phyloP scores from a whole-genome alignment of 2,329 filamentous ascomycete species.

The Trichophyton benhamiae region DNA sequence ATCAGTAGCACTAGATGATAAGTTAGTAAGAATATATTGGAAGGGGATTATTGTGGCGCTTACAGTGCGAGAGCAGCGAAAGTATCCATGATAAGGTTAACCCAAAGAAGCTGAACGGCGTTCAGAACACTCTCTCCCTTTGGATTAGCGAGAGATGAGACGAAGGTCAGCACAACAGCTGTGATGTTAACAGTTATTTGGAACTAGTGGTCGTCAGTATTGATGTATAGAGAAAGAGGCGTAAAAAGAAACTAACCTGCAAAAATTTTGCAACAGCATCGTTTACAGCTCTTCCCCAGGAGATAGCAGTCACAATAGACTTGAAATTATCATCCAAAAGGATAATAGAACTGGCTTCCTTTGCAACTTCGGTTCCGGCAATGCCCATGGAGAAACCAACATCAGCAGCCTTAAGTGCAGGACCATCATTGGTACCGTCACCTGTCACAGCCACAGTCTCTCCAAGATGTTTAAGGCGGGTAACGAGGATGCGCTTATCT shows the following conservation, averaged over 20 bases:
- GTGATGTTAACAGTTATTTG: conserved; percentile 78
- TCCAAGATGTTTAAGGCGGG: conserved; percentile 48
- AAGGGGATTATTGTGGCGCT: conserved; percentile 6
- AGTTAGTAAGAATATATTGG: neutral
- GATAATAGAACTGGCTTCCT: conserved; percentile 57
- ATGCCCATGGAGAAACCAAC: conserved; percentile 59
- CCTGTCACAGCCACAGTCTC: conserved; percentile 53
- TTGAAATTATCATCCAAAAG: conserved; percentile 55
- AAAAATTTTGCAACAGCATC: conserved; percentile 57
- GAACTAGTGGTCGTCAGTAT: conserved; percentile 22
- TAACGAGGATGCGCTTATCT: conserved; percentile 54
- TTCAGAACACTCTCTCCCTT: conserved; percentile 65
- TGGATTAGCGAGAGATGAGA: conserved; percentile 63
- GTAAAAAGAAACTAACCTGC: conserved; percentile 26
- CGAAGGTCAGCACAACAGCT: conserved; percentile 74
- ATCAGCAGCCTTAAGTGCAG: conserved; percentile 53
- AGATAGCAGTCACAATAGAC: conserved; percentile 53
- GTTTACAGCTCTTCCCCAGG: conserved; percentile 58
- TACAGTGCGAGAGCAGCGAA: conserved; percentile 71
- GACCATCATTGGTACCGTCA: conserved; percentile 55
- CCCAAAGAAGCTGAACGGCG: conserved; percentile 87
- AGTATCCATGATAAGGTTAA: conserved; percentile 96
- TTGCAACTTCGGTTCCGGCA: conserved; percentile 54
- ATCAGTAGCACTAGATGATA: conserved; percentile 52
- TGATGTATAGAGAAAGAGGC: neutral